phyloP scores from a whole-genome alignment of 2,329 filamentous ascomycete genomes.

The Colletotrichum sp. region DNA sequence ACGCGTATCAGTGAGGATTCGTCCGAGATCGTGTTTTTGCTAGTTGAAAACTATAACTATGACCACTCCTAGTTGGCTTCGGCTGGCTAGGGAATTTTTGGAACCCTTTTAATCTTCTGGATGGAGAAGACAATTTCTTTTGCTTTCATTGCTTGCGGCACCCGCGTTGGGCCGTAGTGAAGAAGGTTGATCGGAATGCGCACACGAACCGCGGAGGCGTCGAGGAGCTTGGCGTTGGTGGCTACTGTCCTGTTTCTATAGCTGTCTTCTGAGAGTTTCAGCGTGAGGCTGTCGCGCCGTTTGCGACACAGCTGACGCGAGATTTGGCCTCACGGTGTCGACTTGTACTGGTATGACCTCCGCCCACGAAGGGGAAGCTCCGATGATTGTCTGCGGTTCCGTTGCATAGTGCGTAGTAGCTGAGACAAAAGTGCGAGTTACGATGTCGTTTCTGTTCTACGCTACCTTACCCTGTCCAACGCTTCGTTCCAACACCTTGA shows the following conservation, averaged over 20 bases:
- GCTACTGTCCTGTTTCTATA: neutral
- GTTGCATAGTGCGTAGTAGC: neutral
- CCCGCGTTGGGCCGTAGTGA: constrained; percentile 45
- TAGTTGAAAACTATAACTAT: constrained; percentile 86
- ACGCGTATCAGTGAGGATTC: constrained; percentile 86
- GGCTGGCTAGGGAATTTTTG: constrained; percentile 83
- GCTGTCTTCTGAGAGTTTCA: neutral
- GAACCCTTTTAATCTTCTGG: constrained; percentile 44
- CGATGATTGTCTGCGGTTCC: neutral
- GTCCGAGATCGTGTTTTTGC: constrained; percentile 89
- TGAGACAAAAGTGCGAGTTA: neutral
- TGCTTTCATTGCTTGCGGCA: constrained; percentile 57
- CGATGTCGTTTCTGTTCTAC: neutral
- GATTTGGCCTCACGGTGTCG: neutral
- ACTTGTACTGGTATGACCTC: neutral
- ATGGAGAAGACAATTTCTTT: constrained; percentile 29
- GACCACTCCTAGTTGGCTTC: constrained; percentile 76
- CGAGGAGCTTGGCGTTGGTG: neutral
- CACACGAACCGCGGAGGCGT: neutral
- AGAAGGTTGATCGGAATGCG: constrained; percentile 44
- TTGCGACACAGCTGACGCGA: neutral
- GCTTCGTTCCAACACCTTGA: neutral
- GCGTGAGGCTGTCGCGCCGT: neutral
- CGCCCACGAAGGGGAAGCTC: neutral
- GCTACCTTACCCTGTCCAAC: neutral